These are phyloP conservation scores for Candida bentonensis DNA, from an alignment of 805 yeast genomes.

Conservation along the genomic window DNA sequence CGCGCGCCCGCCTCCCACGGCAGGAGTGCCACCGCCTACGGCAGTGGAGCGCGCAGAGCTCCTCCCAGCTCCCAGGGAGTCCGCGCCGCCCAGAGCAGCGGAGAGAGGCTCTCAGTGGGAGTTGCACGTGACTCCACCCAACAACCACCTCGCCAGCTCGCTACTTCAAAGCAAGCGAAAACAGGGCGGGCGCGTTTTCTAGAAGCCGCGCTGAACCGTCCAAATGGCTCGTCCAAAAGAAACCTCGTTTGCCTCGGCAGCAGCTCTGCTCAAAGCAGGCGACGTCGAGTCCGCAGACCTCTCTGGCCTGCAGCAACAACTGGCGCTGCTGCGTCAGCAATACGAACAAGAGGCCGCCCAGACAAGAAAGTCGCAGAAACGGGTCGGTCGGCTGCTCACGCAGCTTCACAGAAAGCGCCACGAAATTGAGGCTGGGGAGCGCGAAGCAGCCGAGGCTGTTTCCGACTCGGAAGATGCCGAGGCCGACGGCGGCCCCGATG, in stretches of 20 bases:
- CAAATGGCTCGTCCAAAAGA: not conserved
- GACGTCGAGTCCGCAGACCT: not conserved
- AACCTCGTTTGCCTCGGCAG: not conserved
- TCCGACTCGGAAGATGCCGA: not conserved
- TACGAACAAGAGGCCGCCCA: not conserved
- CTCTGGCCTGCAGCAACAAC: not conserved
- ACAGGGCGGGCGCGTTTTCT: too few relatives aligned
- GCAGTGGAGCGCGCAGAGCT: too few relatives aligned
- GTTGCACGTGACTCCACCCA: too few relatives aligned
- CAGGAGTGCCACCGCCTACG: too few relatives aligned
- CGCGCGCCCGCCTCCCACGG: too few relatives aligned
- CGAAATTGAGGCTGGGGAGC: not conserved
- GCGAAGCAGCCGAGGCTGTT: not conserved
- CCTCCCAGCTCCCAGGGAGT: too few relatives aligned
- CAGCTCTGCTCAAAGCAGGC: not conserved
- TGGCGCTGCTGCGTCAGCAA: not conserved
- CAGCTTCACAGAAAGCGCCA: not conserved
- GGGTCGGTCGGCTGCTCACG: not conserved
- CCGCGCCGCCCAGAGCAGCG: too few relatives aligned
- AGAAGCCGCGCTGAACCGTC: too few relatives aligned
- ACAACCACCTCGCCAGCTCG: too few relatives aligned
- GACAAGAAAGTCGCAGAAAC: not conserved
- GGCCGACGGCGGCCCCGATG: too few relatives aligned
- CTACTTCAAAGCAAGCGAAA: too few relatives aligned
- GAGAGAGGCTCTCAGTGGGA: too few relatives aligned